These are phyloP conservation scores for Handroanthus guayacan DNA, from an alignment of 257 asterid species.

Conservation along the genomic window DNA sequence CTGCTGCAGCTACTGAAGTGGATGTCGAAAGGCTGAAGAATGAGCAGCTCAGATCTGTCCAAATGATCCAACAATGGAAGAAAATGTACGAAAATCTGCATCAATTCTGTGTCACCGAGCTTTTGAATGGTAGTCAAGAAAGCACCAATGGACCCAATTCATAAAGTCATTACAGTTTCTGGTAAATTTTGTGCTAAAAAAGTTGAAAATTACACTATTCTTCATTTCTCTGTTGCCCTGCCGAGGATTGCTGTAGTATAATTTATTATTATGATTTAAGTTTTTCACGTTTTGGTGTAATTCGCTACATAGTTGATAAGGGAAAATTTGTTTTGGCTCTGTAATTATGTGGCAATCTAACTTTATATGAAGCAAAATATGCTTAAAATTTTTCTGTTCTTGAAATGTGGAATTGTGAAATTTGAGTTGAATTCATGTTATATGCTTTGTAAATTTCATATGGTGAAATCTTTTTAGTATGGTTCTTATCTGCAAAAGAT, in stretches of 20 bases:
- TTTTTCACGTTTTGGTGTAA: neutral
- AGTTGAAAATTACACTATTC: neutral
- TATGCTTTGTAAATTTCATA: neutral
- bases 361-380: conserved; percentile 1
- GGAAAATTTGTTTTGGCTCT: neutral
- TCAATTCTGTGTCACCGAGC: conserved; percentile 69
- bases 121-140: conserved; percentile 57
- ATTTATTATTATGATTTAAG: neutral
- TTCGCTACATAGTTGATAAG: neutral
- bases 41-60: conserved; percentile 58
- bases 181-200: neutral
- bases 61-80: conserved; percentile 73
- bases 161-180: conserved; percentile 15
- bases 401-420: neutral
- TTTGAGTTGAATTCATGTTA: neutral
- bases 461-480: no score
- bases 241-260: neutral
- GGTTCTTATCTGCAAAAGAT: neutral
- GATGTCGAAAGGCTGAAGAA: conserved; percentile 73
- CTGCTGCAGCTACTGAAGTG: conserved; percentile 79
- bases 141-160: conserved; percentile 35
- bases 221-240: conserved; percentile 8
- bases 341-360: conserved; percentile 13
- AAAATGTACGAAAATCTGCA: conserved; percentile 63
- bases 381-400: neutral